These are phyloP conservation scores for Artemisia argyi DNA, from an alignment of 129 eudicot genomes.

Conservation along the genomic window DNA sequence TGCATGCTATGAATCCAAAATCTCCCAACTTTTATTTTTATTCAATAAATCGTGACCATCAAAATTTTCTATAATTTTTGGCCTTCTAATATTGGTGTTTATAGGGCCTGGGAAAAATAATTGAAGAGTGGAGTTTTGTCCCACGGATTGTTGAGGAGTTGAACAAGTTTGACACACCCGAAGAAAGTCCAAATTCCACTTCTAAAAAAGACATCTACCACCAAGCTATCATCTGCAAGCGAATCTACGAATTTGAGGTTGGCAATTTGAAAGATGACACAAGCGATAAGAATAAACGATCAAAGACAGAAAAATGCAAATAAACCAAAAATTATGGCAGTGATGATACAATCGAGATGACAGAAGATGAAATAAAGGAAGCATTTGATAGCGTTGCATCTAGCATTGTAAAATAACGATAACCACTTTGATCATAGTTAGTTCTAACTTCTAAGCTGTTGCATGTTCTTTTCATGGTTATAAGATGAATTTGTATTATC, in stretches of 20 bases:
- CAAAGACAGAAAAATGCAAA: slow-evolving; percentile 25
- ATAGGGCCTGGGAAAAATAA: slow-evolving; percentile 59
- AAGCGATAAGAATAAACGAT: slow-evolving; percentile 31
- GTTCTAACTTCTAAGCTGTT: not conserved
- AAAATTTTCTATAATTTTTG: not conserved
- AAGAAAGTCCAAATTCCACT: slow-evolving; percentile 15
- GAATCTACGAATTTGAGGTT: slow-evolving; percentile 68
- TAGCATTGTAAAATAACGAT: slow-evolving; percentile 28
- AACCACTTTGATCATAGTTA: slow-evolving; percentile 11
- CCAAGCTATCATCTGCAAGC: slow-evolving; percentile 65
- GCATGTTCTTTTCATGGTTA: slow-evolving; percentile 12
- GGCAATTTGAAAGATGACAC: slow-evolving; percentile 36
- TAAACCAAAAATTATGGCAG: slow-evolving; percentile 49
- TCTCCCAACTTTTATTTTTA: not conserved
- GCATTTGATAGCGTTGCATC: slow-evolving; percentile 65
- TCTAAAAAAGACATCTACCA: slow-evolving; percentile 55
- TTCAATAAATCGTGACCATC: slow-evolving; percentile 1
- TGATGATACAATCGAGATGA: slow-evolving; percentile 93
- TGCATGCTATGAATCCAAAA: not conserved
- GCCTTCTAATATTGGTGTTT: slow-evolving; percentile 5
- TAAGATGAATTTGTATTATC: slow-evolving; percentile 7
- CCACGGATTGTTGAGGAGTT: slow-evolving; percentile 86
- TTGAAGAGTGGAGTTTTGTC: slow-evolving; percentile 81
- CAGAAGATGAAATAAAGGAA: slow-evolving; percentile 77
- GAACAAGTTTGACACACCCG: slow-evolving; percentile 44